Conservation (phyloP, 2,329 filamentous ascomycete genomes). For the Stachybotrys chartarum region DNA sequence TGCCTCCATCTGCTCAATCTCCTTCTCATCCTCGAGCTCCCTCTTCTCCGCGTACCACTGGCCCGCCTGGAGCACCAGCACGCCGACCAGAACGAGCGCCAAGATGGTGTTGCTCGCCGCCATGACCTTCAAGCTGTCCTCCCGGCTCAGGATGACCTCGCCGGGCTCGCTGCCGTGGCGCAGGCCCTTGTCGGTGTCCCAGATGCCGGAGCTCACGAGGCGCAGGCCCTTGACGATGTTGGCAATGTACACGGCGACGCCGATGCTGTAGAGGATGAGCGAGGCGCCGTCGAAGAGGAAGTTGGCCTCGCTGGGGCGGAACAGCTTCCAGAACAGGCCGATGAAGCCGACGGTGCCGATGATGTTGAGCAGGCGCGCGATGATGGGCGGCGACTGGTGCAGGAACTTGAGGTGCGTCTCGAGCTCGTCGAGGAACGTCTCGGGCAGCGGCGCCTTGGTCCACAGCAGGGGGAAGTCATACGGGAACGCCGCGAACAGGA, state of each 20-base stretch:
- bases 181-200: constrained; percentile 32
- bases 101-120: constrained; percentile 94
- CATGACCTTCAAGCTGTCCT: constrained; percentile 86
- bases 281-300: constrained; percentile 88
- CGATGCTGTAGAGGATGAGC: constrained; percentile 76
- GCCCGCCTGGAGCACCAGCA: constrained; percentile 87
- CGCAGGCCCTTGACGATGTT: constrained; percentile 95
- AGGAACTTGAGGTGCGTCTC: constrained; percentile 88
- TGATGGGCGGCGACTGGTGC: constrained; percentile 84
- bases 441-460: constrained; percentile 57
- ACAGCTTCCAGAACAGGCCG: constrained; percentile 90
- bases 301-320: constrained; percentile 88
- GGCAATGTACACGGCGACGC: constrained; percentile 84
- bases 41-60: constrained; percentile 98
- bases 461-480: constrained; percentile 92
- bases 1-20: constrained; percentile 34
- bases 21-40: constrained; percentile 71
- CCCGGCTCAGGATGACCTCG: constrained; percentile 67
- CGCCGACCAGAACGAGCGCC: constrained; percentile 83
- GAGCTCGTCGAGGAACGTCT: constrained; percentile 72
- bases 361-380: constrained; percentile 89
- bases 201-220: constrained; percentile 69
- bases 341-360: constrained; percentile 80
- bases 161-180: constrained; percentile 35
- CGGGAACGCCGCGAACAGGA: constrained; percentile 92